Conservation (phyloP, 164 flowering plant genomes). For the Magnolia kwangsiensis region DNA sequence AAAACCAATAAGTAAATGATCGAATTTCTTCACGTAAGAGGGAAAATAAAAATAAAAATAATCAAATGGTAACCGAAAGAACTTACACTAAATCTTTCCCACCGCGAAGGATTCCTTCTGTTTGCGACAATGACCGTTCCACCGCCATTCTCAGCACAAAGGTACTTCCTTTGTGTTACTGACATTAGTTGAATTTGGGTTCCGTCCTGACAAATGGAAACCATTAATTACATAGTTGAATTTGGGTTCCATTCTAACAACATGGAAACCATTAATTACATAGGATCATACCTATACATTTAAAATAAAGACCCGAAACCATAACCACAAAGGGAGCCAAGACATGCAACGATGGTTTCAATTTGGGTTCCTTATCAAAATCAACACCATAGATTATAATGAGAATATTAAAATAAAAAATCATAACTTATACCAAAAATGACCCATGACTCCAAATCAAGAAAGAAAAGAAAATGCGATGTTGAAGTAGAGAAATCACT, state of each 20-base stretch:
- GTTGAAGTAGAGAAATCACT: no score
- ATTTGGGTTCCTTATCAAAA: not conserved
- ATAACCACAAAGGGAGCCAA: not conserved
- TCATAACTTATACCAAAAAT: not conserved
- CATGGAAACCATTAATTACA: not conserved
- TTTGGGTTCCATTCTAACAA: constrained; percentile 46
- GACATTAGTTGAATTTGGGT: constrained; percentile 50
- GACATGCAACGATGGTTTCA: not conserved
- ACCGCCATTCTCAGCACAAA: constrained; percentile 57
- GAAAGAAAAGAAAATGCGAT: not conserved
- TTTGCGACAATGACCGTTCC: constrained; percentile 49
- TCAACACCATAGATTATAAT: not conserved
- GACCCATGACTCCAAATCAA: not conserved
- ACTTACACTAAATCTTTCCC: constrained; percentile 59
- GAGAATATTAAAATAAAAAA: not conserved
- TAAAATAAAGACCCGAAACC: not conserved
- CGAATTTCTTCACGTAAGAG: not conserved
- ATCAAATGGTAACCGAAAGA: not conserved
- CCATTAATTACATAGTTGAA: constrained; percentile 20
- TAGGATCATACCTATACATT: not conserved
- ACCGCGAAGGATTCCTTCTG: constrained; percentile 33
- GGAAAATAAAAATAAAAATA: no score
- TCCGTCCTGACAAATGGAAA: constrained; percentile 47
- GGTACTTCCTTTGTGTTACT: constrained; percentile 41
- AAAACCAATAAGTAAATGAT: not conserved